phyloP scores from a whole-genome alignment of 345 rosid species.

The Iberis pinnata region DNA sequence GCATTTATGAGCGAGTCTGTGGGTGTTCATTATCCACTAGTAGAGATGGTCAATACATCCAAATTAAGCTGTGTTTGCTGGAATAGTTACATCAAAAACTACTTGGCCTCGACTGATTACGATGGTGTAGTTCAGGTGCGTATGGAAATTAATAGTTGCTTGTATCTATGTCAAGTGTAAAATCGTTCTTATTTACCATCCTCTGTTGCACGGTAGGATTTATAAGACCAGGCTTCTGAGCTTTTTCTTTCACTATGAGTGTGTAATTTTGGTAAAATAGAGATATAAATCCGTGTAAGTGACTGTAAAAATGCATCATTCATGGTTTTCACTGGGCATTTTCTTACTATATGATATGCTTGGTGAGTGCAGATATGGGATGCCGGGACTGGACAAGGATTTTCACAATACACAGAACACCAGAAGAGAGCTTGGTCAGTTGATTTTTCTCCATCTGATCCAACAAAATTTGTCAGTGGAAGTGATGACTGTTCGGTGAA shows the following conservation, averaged over 20 bases:
- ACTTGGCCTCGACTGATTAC: constrained; percentile 81
- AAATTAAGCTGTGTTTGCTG: constrained; percentile 83
- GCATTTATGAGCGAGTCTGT: constrained; percentile 60
- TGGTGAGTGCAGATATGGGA: constrained; percentile 73
- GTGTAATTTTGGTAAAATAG: not conserved
- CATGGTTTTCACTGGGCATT: constrained; percentile 17
- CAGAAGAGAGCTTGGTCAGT: constrained; percentile 90
- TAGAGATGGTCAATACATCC: constrained; percentile 76
- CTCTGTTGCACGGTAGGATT: not conserved
- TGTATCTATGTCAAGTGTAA: constrained; percentile 4
- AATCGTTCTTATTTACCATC: constrained; percentile 2
- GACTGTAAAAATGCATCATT: not conserved
- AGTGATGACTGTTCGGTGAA: constrained; percentile 87
- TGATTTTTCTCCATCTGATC: constrained; percentile 75
- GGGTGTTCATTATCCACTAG: constrained; percentile 72
- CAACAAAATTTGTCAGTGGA: constrained; percentile 81
- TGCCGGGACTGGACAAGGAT: constrained; percentile 64
- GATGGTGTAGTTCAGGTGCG: constrained; percentile 79
- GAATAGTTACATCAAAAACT: constrained; percentile 85
- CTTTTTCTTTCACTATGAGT: not conserved
- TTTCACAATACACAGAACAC: constrained; percentile 66
- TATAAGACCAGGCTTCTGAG: not conserved
- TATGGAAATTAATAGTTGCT: constrained; percentile 4
- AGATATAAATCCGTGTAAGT: constrained; percentile 3
- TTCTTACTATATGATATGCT: constrained; percentile 29